These are phyloP conservation scores for Penicillium sp. DNA, from an alignment of 2,329 filamentous ascomycete species.

Conservation along the genomic window DNA sequence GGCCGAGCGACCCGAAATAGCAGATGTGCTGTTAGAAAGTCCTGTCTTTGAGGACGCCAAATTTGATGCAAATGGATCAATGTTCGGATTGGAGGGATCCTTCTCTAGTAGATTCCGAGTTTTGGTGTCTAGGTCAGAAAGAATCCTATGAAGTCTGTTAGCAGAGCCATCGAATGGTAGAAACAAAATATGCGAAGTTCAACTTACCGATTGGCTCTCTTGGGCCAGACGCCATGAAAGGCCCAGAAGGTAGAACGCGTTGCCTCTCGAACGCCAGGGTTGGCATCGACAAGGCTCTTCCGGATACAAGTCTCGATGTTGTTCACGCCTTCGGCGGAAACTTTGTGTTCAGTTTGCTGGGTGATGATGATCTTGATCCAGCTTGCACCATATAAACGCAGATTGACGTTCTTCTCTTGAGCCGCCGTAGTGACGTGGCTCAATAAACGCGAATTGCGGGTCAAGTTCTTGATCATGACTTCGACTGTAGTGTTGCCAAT, in stretches of 20 bases:
- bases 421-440: conserved; percentile 82
- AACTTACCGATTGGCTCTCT: conserved; percentile 73
- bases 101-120: conserved; percentile 81
- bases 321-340: conserved; percentile 81
- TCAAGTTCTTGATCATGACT: conserved; percentile 75
- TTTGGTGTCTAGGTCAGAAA: conserved; percentile 76
- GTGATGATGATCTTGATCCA: conserved; percentile 86
- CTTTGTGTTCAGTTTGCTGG: conserved; percentile 77
- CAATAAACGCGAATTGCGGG: conserved; percentile 80
- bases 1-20: conserved; percentile 52
- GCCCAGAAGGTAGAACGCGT: conserved; percentile 87
- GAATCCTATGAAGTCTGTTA: conserved; percentile 62
- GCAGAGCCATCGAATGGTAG: conserved; percentile 26
- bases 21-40: conserved; percentile 24
- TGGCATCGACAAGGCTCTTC: conserved; percentile 85
- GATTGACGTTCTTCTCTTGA: conserved; percentile 92
- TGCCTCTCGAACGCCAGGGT: conserved; percentile 85
- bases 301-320: conserved; percentile 85
- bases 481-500: conserved; percentile 83
- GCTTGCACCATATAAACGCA: conserved; percentile 74
- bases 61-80: conserved; percentile 24
- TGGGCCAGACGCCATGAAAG: conserved; percentile 77
- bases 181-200: background rate
- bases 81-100: conserved; percentile 73
- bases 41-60: conserved; percentile 26